Base-by-base conservation (phyloP, 2,329 filamentous ascomycete genomes). In the Neofusicoccum parvum region DNA sequence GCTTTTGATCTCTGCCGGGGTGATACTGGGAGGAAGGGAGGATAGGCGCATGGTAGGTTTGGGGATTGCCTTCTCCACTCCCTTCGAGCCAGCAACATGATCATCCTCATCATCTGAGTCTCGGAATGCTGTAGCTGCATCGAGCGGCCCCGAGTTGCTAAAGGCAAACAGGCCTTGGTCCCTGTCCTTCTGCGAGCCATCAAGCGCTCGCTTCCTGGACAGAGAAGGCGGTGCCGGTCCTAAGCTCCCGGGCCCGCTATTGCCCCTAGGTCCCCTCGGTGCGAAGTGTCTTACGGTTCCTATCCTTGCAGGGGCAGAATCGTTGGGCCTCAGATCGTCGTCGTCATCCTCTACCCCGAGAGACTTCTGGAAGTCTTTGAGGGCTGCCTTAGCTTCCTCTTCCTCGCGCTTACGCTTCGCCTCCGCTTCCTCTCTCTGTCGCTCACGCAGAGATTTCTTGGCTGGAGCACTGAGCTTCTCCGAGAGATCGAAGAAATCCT, bases 381-480 rank as follows among this genome's bases (percentile, higher is more conserved):
- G 91, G 0, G 93, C 92, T 27, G 92, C 92, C 23, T 91, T 92
- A 6, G 92, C 96, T 79, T 97, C 94, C 70, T 90, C 92, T 72
- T 90, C 90, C 78, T 96, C 94, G 70, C 92, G 87, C 70, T 87
- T 85, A 66, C 91, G 89, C 80, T 97, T 97, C 27, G 92, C 92
- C 81, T 96, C 92, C 65, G 91, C 92, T 76, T 96, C 92, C 67
- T 92, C 92, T 77, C 91, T 92, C 76, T 96, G 91, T 71, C 90
- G 89, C 80, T 97, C 94, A 76, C 96, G 97, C 32, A 90, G 85
- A 20, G 92, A 96, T 75, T 95, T 92, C 79, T 94, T 95, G 68
- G 89, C 85, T 0, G 92, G 88, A 56, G 92, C 92, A n/a, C 90
- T 87, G 59, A 95, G 87, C 78, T 96, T 96, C 60, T 88, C 86